phyloP scores from a whole-genome alignment of 140 eudicot species.

The Anethum foeniculum region DNA sequence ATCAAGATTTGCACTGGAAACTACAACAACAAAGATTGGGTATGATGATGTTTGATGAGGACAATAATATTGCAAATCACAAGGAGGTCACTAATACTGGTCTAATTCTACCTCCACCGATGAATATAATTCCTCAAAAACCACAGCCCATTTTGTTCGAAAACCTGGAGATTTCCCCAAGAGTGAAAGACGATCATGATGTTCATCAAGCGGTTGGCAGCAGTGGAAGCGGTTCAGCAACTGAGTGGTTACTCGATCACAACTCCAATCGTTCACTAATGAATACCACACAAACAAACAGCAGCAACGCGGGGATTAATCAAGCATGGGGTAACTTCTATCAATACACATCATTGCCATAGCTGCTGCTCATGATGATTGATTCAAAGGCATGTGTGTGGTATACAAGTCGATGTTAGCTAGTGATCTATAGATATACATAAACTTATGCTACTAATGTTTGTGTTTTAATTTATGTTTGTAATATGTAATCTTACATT shows the following conservation, averaged over 20 bases:
- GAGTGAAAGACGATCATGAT: background rate
- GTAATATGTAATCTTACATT: background rate
- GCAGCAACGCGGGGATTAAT: conserved; percentile 24
- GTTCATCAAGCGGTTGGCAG: conserved; percentile 15
- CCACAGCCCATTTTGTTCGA: conserved; percentile 62
- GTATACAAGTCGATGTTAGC: background rate
- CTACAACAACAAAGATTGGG: conserved; percentile 75
- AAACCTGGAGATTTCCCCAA: conserved; percentile 43
- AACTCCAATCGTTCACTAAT: conserved; percentile 16
- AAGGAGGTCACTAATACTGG: conserved; percentile 10
- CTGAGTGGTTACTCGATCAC: conserved; percentile 60
- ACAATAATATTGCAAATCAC: background rate
- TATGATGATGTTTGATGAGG: conserved; percentile 24
- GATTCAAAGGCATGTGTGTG: background rate
- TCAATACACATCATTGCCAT: conserved; percentile 34
- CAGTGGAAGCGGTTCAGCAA: conserved; percentile 28
- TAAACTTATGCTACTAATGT: background rate
- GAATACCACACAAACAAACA: conserved; percentile 25
- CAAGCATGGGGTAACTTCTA: conserved; percentile 45
- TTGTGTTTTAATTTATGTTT: background rate
- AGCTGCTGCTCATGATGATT: conserved; percentile 4
- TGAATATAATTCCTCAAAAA: conserved; percentile 20
- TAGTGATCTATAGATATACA: background rate
- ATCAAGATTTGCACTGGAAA: conserved; percentile 91
- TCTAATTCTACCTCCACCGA: conserved; percentile 4